Conservation (phyloP, 352 stramenopile genomes). For the Phytophthora constricta region DNA sequence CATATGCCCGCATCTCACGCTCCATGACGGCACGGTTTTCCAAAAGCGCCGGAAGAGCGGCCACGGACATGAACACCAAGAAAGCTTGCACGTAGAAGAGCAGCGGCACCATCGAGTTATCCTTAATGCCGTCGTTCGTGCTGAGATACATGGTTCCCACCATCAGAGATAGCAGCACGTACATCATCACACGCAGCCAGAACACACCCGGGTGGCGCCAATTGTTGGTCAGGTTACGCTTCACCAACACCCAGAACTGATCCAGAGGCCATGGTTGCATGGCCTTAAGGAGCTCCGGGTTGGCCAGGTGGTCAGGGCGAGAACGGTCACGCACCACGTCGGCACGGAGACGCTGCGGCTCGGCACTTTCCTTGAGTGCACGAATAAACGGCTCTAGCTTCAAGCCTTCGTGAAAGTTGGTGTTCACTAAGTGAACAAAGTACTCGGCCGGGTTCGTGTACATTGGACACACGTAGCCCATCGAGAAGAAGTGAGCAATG, state of each 20-base stretch:
- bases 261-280: conserved; percentile 54
- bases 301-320: conserved; percentile 37
- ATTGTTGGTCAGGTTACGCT: conserved; percentile 76
- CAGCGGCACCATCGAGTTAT: conserved; percentile 57
- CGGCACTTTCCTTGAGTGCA: conserved; percentile 46
- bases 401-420: conserved; percentile 61
- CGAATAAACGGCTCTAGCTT: conserved; percentile 49
- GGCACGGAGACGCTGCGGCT: conserved; percentile 43
- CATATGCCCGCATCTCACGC: conserved; percentile 64
- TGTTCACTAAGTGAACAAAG: conserved; percentile 75
- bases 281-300: conserved; percentile 52
- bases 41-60: conserved; percentile 85
- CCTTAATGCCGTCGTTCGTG: conserved; percentile 46
- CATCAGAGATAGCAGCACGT: conserved; percentile 78
- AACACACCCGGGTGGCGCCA: conserved; percentile 77
- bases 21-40: conserved; percentile 88
- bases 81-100: conserved; percentile 93
- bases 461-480: conserved; percentile 70
- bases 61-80: conserved; percentile 93
- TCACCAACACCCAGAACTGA: conserved; percentile 67
- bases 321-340: conserved; percentile 50
- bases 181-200: conserved; percentile 87
- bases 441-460: conserved; percentile 84
- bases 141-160: conserved; percentile 81
- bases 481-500: conserved; percentile 62